Evolutionary conservation across 1,284 basidiomycete genomes (phyloP), one percentile per base, ranked within the genome.

Genomic region (Melampsora allii-populina): DNA sequence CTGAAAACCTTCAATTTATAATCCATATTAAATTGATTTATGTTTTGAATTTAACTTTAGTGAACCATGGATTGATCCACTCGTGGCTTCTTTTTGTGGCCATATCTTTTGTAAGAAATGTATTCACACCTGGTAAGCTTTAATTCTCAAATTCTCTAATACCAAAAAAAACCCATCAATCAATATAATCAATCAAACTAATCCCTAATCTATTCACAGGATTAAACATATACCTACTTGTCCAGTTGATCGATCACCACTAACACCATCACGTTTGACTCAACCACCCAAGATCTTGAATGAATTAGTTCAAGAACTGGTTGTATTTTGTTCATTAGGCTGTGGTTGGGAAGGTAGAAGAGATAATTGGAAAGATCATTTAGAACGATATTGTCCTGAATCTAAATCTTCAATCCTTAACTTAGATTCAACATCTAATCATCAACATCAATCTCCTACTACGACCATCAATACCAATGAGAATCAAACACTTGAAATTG

Each of bases 61-160:
- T 39, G 67, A 71, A 31, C 67, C 67, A 63, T 71, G 67, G 67
- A 36, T 71, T 21, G 46, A 71, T n/a, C 67, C 67, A 24, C 39
- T 71, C 24, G 67, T 71, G 19, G 59, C 67, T 19, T 42, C 24
- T 24, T n/a, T n/a, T 14, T 71, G 67, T 56, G 67, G 67, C 36
- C 67, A 71, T 31, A 61, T 71, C 9, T 71, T 71, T 63, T 71
- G 67, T 31, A 58, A 63, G 33, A 63, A 36, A 58, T 71, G 67
- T 53, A 71, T 71, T 36, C 39, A 71, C 31, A 71, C 67, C n/a
- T 71, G 67, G 67, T 71, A n/a, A 31, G 59, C 31, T 46, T 46
- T 46, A 29, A 42, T 45, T 59, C 42, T 50, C 12, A 31, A 19
- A 3, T 19, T 50, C 24, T 63, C 19, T 36, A 14, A 5, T 24